phyloP scores from a whole-genome alignment of 805 yeast species.

The Myxozyma sirexii region DNA sequence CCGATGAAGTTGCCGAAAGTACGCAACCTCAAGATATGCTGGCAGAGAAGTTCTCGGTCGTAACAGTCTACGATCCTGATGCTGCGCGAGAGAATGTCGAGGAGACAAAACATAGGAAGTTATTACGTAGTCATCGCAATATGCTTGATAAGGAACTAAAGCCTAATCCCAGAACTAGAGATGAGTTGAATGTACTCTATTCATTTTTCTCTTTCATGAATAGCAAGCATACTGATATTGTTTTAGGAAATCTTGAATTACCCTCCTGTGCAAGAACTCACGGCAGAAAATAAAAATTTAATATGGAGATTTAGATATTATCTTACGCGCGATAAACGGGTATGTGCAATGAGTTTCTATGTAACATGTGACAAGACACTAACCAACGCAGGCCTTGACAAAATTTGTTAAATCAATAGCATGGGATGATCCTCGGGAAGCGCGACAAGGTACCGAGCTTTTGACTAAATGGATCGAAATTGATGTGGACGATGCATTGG shows the following conservation, averaged over 20 bases:
- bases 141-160: constrained; percentile 81
- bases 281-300: constrained; percentile 80
- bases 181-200: constrained; percentile 55
- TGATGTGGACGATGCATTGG: constrained; percentile 83
- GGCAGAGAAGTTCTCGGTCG: constrained; percentile 32
- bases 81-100: constrained; percentile 74
- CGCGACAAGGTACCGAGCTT: constrained; percentile 73
- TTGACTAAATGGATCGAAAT: constrained; percentile 72
- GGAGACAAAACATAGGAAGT: constrained; percentile 79
- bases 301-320: constrained; percentile 91
- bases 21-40: constrained; percentile 3
- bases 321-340: constrained; percentile 62
- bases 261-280: constrained; percentile 81
- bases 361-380: neutral
- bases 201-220: neutral
- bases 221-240: neutral
- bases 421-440: constrained; percentile 83
- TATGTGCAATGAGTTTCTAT: neutral
- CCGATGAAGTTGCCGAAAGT: constrained; percentile 8
- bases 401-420: constrained; percentile 86
- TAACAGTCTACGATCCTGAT: constrained; percentile 67
- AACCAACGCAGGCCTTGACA: constrained; percentile 54
- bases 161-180: constrained; percentile 82
- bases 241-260: constrained; percentile 56
- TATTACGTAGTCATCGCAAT: constrained; percentile 81